These are phyloP conservation scores for Handroanthus guayacan DNA, from an alignment of 257 asterid genomes.

Conservation along the genomic window DNA sequence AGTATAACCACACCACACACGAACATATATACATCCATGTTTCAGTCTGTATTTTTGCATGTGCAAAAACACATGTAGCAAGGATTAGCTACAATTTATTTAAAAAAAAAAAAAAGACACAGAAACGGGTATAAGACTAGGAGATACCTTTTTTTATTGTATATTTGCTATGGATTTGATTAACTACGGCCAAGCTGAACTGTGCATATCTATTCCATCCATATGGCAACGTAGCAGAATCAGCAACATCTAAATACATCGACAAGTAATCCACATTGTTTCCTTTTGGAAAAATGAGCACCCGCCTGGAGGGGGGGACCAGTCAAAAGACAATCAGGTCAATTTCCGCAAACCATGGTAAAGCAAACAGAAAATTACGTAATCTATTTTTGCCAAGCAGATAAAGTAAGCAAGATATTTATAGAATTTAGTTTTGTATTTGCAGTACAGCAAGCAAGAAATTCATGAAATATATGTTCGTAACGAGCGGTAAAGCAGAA, in stretches of 20 bases:
- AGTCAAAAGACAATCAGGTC: conserved; percentile 32
- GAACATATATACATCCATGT: not conserved
- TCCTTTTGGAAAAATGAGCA: conserved; percentile 64
- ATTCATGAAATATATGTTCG: too few relatives aligned
- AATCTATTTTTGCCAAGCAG: not conserved
- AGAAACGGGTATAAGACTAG: conserved; percentile 30
- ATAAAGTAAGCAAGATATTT: not conserved
- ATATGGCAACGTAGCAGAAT: conserved; percentile 58
- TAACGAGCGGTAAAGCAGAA: too few relatives aligned
- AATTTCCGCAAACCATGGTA: conserved; percentile 12
- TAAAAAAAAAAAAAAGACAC: conserved; percentile 3
- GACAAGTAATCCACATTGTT: conserved; percentile 64
- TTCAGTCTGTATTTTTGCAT: conserved; percentile 5
- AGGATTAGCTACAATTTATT: conserved; percentile 14
- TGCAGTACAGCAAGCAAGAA: too few relatives aligned
- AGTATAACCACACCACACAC: not conserved
- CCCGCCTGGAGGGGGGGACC: conserved; percentile 52
- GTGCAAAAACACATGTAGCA: conserved; percentile 15
- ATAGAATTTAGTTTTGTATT: conserved; percentile 11
- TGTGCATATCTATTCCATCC: conserved; percentile 66
- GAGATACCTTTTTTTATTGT: conserved; percentile 52
- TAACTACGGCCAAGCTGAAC: conserved; percentile 65
- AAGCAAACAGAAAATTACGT: conserved; percentile 22
- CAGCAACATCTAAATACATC: conserved; percentile 68
- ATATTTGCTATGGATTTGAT: conserved; percentile 49